Evolutionary conservation across 2,329 filamentous ascomycete genomes (phyloP).

Genomic region (Trichocomaceae sp.): DNA sequence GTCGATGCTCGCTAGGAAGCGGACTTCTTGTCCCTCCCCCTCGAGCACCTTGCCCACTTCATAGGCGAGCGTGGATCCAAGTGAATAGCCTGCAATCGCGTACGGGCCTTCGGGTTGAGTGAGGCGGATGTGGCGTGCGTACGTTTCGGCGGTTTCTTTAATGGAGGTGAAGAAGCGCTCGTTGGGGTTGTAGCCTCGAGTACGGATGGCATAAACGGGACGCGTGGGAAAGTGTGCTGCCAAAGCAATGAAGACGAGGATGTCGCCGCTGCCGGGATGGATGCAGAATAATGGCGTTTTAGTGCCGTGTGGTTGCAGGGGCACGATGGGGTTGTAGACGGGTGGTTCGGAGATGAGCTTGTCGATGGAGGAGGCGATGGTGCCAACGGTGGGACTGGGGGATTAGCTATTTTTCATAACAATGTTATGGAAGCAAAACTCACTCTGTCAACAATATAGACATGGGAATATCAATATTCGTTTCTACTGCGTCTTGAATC

Average conservation of each 20-base stretch:
- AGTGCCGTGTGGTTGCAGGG: conserved; percentile 19
- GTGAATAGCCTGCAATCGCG: conserved; percentile 45
- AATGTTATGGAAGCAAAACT: not conserved
- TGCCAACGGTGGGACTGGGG: conserved; percentile 17
- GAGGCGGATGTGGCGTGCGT: conserved; percentile 32
- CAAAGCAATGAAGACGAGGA: conserved; percentile 31
- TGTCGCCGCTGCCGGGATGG: conserved; percentile 32
- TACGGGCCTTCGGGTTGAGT: conserved; percentile 45
- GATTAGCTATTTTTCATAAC: not conserved
- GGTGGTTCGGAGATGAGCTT: conserved; percentile 4
- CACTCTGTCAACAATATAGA: not conserved
- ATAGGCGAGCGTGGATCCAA: conserved; percentile 44
- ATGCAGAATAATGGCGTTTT: conserved; percentile 26
- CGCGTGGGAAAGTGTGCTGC: conserved; percentile 24
- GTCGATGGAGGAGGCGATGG: conserved; percentile 5
- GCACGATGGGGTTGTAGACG: conserved; percentile 20
- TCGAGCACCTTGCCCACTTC: conserved; percentile 44
- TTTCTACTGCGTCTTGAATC: not conserved
- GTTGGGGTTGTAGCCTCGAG: conserved; percentile 24
- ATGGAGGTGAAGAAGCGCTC: conserved; percentile 33
- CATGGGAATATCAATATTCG: not conserved
- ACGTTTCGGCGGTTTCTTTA: conserved; percentile 34
- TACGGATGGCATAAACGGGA: conserved; percentile 44
- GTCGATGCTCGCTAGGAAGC: conserved; percentile 35
- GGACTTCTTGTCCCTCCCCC: conserved; percentile 27